These are phyloP conservation scores for Hypomontagnella monticulosa DNA, from an alignment of 495 filamentous ascomycete genomes.

Conservation along the genomic window DNA sequence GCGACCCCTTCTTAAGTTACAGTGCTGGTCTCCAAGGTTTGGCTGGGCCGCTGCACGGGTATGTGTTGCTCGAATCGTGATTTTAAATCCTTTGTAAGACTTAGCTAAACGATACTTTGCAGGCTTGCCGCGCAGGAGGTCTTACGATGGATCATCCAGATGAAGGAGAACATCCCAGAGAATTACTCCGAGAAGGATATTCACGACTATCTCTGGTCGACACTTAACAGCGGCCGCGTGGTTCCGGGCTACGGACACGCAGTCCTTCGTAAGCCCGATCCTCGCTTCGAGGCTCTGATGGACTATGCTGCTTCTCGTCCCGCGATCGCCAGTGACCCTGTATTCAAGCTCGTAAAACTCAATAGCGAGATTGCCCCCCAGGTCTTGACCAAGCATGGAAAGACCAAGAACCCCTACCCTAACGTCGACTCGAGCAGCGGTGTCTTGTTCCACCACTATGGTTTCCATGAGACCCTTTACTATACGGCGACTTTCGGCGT, in stretches of 20 bases:
- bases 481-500: conserved; percentile 98
- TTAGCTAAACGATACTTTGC: conserved; percentile 18
- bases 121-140: conserved; percentile 96
- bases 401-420: conserved; percentile 98
- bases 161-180: conserved; percentile 86
- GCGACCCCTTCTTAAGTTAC: conserved; percentile 95
- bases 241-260: conserved; percentile 98
- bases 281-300: conserved; percentile 95
- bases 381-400: conserved; percentile 91
- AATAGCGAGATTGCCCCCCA: conserved; percentile 80
- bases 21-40: conserved; percentile 95
- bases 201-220: conserved; percentile 88
- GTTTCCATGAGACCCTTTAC: conserved; percentile 95
- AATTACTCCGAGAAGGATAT: conserved; percentile 82
- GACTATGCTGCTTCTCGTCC: conserved; percentile 88
- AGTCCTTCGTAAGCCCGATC: conserved; percentile 95
- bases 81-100: neutral
- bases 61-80: conserved; percentile 25
- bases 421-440: conserved; percentile 94
- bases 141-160: conserved; percentile 91
- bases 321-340: conserved; percentile 84
- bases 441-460: conserved; percentile 96
- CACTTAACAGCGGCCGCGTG: conserved; percentile 92
- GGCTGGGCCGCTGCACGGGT: conserved; percentile 93
- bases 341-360: conserved; percentile 92